Conservation (phyloP, 1,284 basidiomycete genomes). For the Cystobasidium slooffiae region DNA sequence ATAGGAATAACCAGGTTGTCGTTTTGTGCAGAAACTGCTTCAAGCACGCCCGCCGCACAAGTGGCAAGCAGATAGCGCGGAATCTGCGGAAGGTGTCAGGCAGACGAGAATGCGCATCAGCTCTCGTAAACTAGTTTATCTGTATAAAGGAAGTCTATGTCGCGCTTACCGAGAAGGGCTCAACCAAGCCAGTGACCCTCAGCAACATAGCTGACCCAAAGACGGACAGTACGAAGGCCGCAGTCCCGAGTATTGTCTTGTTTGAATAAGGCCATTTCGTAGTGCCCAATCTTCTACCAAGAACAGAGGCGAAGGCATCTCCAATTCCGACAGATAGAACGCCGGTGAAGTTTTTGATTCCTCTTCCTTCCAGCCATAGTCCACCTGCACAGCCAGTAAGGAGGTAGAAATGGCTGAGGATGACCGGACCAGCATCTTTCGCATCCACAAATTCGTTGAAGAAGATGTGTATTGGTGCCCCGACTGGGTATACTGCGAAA, state of each 20-base stretch:
- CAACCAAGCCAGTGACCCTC: conserved; percentile 70
- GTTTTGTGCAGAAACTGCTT: conserved; percentile 88
- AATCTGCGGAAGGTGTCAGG: too few relatives aligned
- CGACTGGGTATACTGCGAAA: conserved; percentile 96
- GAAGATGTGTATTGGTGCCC: conserved; percentile 91
- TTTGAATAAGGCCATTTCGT: conserved; percentile 80
- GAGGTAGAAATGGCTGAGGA: conserved; percentile 95
- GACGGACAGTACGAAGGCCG: conserved; percentile 78
- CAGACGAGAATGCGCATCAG: too few relatives aligned
- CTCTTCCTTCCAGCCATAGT: conserved; percentile 92
- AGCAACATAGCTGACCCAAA: conserved; percentile 71
- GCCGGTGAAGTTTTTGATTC: conserved; percentile 82
- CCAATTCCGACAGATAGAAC: conserved; percentile 89
- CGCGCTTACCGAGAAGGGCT: conserved; percentile 76
- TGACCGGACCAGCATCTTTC: conserved; percentile 94
- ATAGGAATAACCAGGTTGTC: conserved; percentile 75
- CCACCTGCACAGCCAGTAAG: conserved; percentile 91
- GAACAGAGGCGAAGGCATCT: conserved; percentile 89
- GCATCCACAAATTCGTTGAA: conserved; percentile 96
- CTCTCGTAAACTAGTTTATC: too few relatives aligned
- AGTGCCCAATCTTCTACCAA: conserved; percentile 80
- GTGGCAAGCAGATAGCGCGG: conserved; percentile 60
- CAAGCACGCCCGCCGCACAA: conserved; percentile 70
- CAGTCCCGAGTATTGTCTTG: conserved; percentile 91
- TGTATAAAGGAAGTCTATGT: too few relatives aligned